phyloP scores from a whole-genome alignment of 441 rosid genomes.

The Adansonia grandidieri region DNA sequence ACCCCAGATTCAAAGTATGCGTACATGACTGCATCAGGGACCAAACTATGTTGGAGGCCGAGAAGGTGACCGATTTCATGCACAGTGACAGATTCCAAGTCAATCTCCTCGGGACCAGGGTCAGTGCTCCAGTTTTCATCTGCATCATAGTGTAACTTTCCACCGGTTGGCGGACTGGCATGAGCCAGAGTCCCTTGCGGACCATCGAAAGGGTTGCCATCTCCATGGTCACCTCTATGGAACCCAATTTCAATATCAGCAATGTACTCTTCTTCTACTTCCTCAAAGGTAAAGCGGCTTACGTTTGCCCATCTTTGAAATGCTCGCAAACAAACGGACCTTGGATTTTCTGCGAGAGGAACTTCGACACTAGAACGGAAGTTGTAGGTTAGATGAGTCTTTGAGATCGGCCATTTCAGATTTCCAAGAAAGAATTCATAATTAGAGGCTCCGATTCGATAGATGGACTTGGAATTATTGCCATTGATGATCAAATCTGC shows the following conservation, averaged over 20 bases:
- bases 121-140: slow-evolving; percentile 26
- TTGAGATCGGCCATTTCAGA: background rate
- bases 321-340: slow-evolving; percentile 13
- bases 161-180: slow-evolving; percentile 4
- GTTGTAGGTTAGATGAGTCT: slow-evolving; percentile 22
- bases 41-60: slow-evolving; percentile 27
- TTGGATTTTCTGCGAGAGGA: background rate
- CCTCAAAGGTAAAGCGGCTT: slow-evolving; percentile 19
- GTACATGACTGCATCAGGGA: slow-evolving; percentile 27
- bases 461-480: background rate
- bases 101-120: slow-evolving; percentile 20
- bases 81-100: slow-evolving; percentile 32
- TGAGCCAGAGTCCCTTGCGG: slow-evolving; percentile 23
- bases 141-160: slow-evolving; percentile 17
- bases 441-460: background rate
- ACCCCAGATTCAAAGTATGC: background rate
- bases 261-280: background rate
- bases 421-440: slow-evolving; percentile 15
- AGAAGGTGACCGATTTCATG: slow-evolving; percentile 38
- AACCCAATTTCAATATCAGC: slow-evolving; percentile 20
- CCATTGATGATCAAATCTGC: slow-evolving; percentile 26
- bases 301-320: slow-evolving; percentile 14
- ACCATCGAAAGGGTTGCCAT: slow-evolving; percentile 20
- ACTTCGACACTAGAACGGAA: slow-evolving; percentile 10
- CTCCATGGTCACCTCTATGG: slow-evolving; percentile 16